These are phyloP conservation scores for Aspergillus piperis DNA, from an alignment of 2,329 filamentous ascomycete genomes.

Conservation along the genomic window DNA sequence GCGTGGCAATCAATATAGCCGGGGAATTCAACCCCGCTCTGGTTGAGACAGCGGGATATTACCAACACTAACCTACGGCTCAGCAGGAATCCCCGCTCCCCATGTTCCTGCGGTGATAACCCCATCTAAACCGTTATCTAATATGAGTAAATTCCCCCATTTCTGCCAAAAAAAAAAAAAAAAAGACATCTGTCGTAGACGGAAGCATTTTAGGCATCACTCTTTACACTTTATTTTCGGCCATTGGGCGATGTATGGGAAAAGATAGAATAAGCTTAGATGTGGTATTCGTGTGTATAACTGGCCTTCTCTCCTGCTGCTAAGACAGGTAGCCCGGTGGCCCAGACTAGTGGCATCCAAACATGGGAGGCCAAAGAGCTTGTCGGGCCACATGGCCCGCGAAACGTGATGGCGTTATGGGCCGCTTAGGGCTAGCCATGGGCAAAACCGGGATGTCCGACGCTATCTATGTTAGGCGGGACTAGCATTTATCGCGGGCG, in stretches of 20 bases:
- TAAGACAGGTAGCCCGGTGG: no score
- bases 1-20: no score
- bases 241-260: no score
- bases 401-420: neutral
- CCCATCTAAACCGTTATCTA: neutral
- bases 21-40: neutral
- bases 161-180: no score
- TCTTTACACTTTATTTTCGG: no score
- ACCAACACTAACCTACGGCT: neutral
- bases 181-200: no score
- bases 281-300: neutral
- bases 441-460: neutral
- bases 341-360: no score
- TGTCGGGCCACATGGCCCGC: neutral
- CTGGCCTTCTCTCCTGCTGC: neutral
- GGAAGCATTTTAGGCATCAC: no score
- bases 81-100: neutral
- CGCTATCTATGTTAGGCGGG: neutral
- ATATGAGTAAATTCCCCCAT: no score
- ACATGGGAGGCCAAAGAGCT: neutral
- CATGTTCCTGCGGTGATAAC: fast-evolving
- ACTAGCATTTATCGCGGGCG: neutral
- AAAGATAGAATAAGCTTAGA: no score
- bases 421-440: neutral
- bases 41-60: neutral